Evolutionary conservation across 2,329 filamentous ascomycete species (phyloP).

Genomic region (Xylariaceae sp.): DNA sequence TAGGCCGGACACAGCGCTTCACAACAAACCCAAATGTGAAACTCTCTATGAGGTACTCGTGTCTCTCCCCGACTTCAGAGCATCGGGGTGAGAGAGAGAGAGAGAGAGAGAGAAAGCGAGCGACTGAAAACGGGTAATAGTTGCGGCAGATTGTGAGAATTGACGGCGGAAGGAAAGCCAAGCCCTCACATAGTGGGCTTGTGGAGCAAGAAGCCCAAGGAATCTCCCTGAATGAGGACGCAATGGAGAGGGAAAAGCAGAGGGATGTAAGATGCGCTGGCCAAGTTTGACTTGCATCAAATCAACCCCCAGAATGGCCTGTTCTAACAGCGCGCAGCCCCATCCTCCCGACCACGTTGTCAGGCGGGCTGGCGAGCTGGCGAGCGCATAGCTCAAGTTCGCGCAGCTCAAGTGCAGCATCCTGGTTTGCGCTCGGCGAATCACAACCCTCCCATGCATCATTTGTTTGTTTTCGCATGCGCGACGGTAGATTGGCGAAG

Average conservation of each 20-base stretch:
- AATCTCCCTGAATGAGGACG: conserved; percentile 16
- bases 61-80: conserved; percentile 5
- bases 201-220: conserved; percentile 15
- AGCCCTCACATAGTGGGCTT: conserved; percentile 5
- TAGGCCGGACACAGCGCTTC: neutral
- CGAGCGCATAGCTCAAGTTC: conserved; percentile 18
- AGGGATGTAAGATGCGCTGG: conserved; percentile 31
- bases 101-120: conserved; percentile 1
- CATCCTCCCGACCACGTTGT: conserved; percentile 27
- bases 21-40: neutral
- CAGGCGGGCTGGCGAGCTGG: conserved; percentile 19
- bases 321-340: conserved; percentile 26
- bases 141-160: conserved; percentile 18
- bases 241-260: conserved; percentile 8
- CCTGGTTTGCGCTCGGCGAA: conserved; percentile 29
- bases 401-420: conserved; percentile 28
- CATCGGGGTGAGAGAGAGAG: conserved; percentile 2
- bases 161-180: conserved; percentile 8
- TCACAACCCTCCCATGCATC: conserved; percentile 27
- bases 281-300: conserved; percentile 32
- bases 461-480: conserved; percentile 23
- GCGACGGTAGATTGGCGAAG: conserved; percentile 18
- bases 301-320: conserved; percentile 28
- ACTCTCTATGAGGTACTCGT: neutral
- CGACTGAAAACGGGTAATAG: conserved; percentile 8